phyloP scores from a whole-genome alignment of 139 green algal species.

The Nannochloris sp. region DNA sequence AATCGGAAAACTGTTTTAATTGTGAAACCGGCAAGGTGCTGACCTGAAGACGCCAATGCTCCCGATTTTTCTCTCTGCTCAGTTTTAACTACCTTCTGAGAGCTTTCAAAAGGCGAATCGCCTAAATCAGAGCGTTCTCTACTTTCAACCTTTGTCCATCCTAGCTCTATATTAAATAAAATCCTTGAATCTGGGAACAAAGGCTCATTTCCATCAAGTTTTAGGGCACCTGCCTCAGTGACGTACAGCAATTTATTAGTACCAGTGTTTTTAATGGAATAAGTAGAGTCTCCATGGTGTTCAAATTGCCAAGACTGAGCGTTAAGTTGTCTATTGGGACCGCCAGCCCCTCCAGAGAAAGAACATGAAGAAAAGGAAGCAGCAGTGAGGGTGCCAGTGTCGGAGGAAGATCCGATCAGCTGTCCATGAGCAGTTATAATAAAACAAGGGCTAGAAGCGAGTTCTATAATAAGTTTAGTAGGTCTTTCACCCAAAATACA shows the following conservation, averaged over 20 bases:
- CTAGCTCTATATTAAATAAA: slow-evolving; percentile 16
- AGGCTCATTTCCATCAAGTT: neutral
- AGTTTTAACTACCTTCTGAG: too few relatives aligned
- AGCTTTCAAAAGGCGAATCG: too few relatives aligned
- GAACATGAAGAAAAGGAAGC: neutral
- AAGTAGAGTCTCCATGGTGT: slow-evolving; percentile 17
- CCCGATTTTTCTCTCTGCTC: too few relatives aligned
- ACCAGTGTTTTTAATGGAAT: neutral
- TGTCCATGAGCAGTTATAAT: slow-evolving; percentile 18
- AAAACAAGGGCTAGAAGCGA: slow-evolving; percentile 3
- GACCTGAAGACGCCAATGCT: neutral
- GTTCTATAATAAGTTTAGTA: slow-evolving; percentile 4
- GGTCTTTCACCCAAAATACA: neutral
- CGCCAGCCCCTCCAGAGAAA: neutral
- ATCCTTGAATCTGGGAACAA: neutral
- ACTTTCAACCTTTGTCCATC: too few relatives aligned
- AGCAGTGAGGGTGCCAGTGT: neutral
- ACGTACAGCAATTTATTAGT: neutral
- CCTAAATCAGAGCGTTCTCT: too few relatives aligned
- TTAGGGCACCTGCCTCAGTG: too few relatives aligned
- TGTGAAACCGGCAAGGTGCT: neutral
- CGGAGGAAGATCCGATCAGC: neutral
- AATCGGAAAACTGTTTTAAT: slow-evolving; percentile 1
- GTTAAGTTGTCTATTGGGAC: neutral
- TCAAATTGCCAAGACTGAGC: slow-evolving; percentile 8